These are phyloP conservation scores for Fusarium agapanthi DNA, from an alignment of 2,329 filamentous ascomycete species.

Conservation along the genomic window DNA sequence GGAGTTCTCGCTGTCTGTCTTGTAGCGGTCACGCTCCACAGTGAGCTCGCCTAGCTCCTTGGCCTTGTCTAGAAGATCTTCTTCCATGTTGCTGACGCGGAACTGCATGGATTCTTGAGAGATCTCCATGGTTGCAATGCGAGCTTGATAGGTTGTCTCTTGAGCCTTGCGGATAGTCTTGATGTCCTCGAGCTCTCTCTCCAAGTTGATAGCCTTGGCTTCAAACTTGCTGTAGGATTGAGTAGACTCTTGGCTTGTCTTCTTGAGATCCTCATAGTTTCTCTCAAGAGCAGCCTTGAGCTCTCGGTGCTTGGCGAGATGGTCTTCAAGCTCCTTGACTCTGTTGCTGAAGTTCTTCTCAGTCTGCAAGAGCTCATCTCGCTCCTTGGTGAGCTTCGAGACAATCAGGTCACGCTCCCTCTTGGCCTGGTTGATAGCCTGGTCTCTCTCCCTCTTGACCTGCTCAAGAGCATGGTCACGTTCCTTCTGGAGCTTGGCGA, in stretches of 20 bases:
- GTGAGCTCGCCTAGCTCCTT: slow-evolving; percentile 38
- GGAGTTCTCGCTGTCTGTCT: slow-evolving; percentile 26
- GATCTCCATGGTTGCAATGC: slow-evolving; percentile 40
- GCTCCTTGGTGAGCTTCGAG: slow-evolving; percentile 35
- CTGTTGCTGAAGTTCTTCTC: slow-evolving; percentile 33
- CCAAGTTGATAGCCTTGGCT: slow-evolving; percentile 40
- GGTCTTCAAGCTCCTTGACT: slow-evolving; percentile 42
- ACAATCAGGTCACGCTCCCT: slow-evolving; percentile 34
- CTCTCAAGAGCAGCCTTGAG: slow-evolving; percentile 39
- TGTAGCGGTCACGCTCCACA: slow-evolving; percentile 36
- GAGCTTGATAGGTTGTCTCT: slow-evolving; percentile 39
- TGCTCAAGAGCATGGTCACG: slow-evolving; percentile 31
- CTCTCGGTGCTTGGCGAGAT: slow-evolving; percentile 37
- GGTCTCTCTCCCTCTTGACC: slow-evolving; percentile 34
- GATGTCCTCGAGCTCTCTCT: slow-evolving; percentile 39
- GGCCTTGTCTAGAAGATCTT: slow-evolving; percentile 36
- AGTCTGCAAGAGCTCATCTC: slow-evolving; percentile 35
- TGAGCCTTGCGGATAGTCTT: slow-evolving; percentile 39
- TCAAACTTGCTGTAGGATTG: slow-evolving; percentile 28
- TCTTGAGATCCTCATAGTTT: slow-evolving; percentile 42
- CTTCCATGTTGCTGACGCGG: slow-evolving; percentile 36
- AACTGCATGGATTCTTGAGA: slow-evolving; percentile 42
- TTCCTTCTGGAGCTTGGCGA: slow-evolving; percentile 35
- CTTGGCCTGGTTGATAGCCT: slow-evolving; percentile 28
- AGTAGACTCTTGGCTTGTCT: slow-evolving; percentile 24